Conservation (phyloP, 2,329 filamentous ascomycete genomes). For the Pleomassaria siparia region DNA sequence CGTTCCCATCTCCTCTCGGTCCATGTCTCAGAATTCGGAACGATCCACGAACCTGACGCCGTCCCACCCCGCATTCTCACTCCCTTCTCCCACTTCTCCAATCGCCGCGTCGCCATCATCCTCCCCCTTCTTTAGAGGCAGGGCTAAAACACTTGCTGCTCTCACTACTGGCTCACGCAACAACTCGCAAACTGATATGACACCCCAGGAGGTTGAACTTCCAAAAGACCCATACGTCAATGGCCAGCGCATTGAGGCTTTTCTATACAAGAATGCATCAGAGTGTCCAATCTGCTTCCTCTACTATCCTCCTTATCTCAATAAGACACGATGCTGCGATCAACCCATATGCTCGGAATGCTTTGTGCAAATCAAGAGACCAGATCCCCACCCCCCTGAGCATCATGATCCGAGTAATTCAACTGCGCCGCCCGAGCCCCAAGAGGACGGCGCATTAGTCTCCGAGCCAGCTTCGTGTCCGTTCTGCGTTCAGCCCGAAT, state of each 20-base stretch:
- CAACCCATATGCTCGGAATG: conserved; percentile 97
- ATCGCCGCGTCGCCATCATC: conserved; percentile 51
- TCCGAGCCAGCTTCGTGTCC: conserved; percentile 92
- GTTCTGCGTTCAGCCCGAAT: conserved; percentile 92
- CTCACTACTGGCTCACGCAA: conserved; percentile 76
- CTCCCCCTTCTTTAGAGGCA: conserved; percentile 69
- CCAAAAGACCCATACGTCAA: conserved; percentile 86
- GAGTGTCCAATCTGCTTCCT: conserved; percentile 98
- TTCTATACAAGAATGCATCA: conserved; percentile 83
- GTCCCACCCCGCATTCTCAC: conserved; percentile 63
- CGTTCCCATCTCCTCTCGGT: conserved; percentile 75
- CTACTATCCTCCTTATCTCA: conserved; percentile 92
- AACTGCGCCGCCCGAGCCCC: conserved; percentile 46
- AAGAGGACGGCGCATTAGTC: conserved; percentile 66
- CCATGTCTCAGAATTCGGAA: conserved; percentile 79
- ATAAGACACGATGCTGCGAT: conserved; percentile 91
- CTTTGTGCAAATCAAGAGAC: conserved; percentile 96
- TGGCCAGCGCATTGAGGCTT: conserved; percentile 90
- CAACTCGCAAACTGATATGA: conserved; percentile 69
- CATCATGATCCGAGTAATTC: conserved; percentile 56
- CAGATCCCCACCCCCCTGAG: conserved; percentile 87
- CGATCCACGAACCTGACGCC: conserved; percentile 58
- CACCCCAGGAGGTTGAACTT: conserved; percentile 75
- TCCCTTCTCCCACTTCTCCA: conserved; percentile 60
- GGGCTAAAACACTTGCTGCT: conserved; percentile 86